phyloP scores from a whole-genome alignment of 768 basidiomycete species.

The Sutorius australiensis region DNA sequence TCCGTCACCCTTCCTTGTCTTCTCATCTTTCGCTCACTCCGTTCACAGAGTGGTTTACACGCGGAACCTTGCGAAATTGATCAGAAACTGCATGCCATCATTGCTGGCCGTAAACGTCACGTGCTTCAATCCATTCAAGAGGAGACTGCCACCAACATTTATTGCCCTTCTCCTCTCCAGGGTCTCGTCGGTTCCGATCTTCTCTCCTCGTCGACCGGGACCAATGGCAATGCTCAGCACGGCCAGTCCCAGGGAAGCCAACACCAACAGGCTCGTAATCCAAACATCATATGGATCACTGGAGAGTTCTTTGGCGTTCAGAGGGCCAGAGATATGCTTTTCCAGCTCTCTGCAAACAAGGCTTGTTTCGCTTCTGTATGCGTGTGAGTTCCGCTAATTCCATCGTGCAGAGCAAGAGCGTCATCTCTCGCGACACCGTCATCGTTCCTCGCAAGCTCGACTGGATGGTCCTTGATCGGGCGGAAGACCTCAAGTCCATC shows the following conservation, averaged over 20 bases:
- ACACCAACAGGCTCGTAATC: slow-evolving; percentile 46
- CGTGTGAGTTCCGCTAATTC: neutral
- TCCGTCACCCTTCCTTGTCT: slow-evolving; percentile 38
- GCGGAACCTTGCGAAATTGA: slow-evolving; percentile 92
- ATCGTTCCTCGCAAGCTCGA: slow-evolving; percentile 95
- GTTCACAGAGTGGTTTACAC: slow-evolving; percentile 77
- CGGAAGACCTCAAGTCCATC: slow-evolving; percentile 85
- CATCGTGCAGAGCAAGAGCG: slow-evolving; percentile 65
- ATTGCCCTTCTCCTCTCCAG: slow-evolving; percentile 86
- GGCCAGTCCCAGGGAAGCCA: slow-evolving; percentile 19
- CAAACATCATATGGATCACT: slow-evolving; percentile 90
- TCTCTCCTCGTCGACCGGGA: slow-evolving; percentile 35
- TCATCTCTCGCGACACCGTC: slow-evolving; percentile 90
- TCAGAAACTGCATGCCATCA: slow-evolving; percentile 87
- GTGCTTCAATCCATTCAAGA: slow-evolving; percentile 91
- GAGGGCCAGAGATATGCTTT: slow-evolving; percentile 91
- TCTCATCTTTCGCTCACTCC: neutral
- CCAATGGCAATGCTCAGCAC: slow-evolving; percentile 33
- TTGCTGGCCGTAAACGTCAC: slow-evolving; percentile 84
- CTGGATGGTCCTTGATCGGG: slow-evolving; percentile 97
- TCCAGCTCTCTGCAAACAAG: slow-evolving; percentile 83
- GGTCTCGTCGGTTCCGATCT: slow-evolving; percentile 75
- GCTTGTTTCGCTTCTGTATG: slow-evolving; percentile 34
- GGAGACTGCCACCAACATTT: slow-evolving; percentile 96
- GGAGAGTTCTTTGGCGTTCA: slow-evolving; percentile 97